Base-by-base conservation (phyloP, 495 filamentous ascomycete genomes). In the Xylaria sp. region DNA sequence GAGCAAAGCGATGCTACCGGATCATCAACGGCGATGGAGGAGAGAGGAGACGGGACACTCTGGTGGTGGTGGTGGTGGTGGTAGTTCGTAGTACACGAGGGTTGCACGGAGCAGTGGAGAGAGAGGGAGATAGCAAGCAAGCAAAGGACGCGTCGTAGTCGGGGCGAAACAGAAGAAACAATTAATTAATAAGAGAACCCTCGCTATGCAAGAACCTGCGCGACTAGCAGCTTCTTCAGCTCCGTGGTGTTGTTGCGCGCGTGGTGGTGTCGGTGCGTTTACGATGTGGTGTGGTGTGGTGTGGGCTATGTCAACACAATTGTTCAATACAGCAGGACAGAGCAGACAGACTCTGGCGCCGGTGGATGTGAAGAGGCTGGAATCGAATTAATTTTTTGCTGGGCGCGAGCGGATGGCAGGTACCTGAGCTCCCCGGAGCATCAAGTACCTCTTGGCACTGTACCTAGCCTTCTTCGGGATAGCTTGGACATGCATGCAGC, bases 1-100 rank as follows among this genome's bases (percentile, higher is more conserved):
- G 78, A 75, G 79, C 76, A 78, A 61, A 77, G 59, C 46, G 43
- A 68, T 69, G 70, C 73, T 77, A 75, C 52, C 73, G 62, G 72
- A 46, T 46, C 77, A 79, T 79, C 73, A 79, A 79, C 61, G 75
- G 75, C 72, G 57, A 68, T 24, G 50, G 71, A 61, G 44, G 73
- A 44, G 26, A 41, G 17, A 21, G 43, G 53, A 43, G n/a, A n/a
- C n/a, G n/a, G n/a, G n/a, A n/a, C n/a, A n/a, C n/a, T n/a, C n/a
- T n/a, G n/a, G n/a, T n/a, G n/a, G n/a, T n/a, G n/a, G n/a, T n/a
- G n/a, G n/a, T n/a, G n/a, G n/a, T n/a, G n/a, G n/a, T n/a, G n/a
- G n/a, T n/a, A n/a, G n/a, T 3, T 11, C 8, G 37, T 53, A 66
- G 46, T 68, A 29, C 33, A 48, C 48, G 72, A 46, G 40, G 64